phyloP scores from a whole-genome alignment of 371 early-diverging fungal species.

The Mortierella sp. region DNA sequence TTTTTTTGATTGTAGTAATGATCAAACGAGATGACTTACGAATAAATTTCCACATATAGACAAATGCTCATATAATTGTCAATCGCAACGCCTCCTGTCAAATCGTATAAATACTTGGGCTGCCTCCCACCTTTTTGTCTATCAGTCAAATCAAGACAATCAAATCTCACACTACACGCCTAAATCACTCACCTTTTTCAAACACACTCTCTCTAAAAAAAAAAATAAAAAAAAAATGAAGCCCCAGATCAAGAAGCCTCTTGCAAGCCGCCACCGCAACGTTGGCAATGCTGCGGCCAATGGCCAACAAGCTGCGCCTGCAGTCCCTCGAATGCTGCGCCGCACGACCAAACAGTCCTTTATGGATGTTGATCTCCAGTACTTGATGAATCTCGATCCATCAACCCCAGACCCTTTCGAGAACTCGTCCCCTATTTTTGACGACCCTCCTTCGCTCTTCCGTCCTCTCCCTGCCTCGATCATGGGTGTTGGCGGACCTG shows the following conservation, averaged over 20 bases:
- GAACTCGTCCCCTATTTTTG: constrained; percentile 48
- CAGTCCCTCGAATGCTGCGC: constrained; percentile 49
- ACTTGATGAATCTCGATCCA: constrained; percentile 50
- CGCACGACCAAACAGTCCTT: constrained; percentile 55
- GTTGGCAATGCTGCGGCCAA: constrained; percentile 5
- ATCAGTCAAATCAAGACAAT: not conserved
- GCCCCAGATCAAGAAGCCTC: constrained; percentile 40
- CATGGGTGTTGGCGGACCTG: constrained; percentile 13
- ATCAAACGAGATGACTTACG: not conserved
- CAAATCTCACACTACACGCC: not conserved
- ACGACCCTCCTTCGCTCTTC: constrained; percentile 52
- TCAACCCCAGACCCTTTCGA: constrained; percentile 47
- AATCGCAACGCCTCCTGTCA: not conserved
- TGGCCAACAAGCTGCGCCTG: constrained; percentile 17
- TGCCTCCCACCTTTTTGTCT: not conserved
- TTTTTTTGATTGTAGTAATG: not conserved
- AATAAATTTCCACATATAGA: not conserved
- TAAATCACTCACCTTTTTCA: not conserved
- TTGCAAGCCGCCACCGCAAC: constrained; percentile 47
- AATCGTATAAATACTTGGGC: not conserved
- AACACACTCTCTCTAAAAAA: not conserved
- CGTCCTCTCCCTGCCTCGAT: constrained; percentile 39
- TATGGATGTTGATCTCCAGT: constrained; percentile 55
- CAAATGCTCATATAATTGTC: not conserved
- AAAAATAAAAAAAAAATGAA: constrained; percentile 32